Base-by-base conservation (phyloP, 2,329 filamentous ascomycete species). In the Paraphaeosphaeria minitans region DNA sequence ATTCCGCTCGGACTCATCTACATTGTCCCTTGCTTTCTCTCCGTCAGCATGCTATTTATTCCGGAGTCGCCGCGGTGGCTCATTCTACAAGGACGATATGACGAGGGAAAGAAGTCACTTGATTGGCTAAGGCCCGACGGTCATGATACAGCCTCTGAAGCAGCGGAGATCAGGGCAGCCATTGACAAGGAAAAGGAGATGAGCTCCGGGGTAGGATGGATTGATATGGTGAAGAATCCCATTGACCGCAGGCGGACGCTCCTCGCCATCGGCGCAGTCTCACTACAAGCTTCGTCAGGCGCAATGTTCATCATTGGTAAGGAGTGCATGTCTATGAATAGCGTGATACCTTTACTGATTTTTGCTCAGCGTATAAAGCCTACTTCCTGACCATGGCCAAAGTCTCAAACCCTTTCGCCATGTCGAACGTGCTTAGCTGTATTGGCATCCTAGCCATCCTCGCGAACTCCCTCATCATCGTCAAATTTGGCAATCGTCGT, bases 301-400 rank as follows among this genome's bases (percentile, higher is more conserved):
- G 66, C 74, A 39, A 77, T 77, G 74, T 77, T 76, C 61, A 75
- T 77, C 45, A 65, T 69, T 31, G 84, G 83, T 69, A 56, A 49
- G 62, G 41, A 79, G 80, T 24, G 10, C 22, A n/a, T 31, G 10
- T 31, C 27, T n/a, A 21, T 19, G 19, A 21, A 22, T 14, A 22
- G 7, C 6, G 33, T 22, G n/a, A 16, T 12, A 16, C 4, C 12
- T 14, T 43, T 29, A 56, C 47, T 56, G 33, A 58, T 42, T 37
- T 10, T 10, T n/a, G 10, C 10, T 7, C 41, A 73, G 72, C 70
- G 46, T 75, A 69, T 60, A 74, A 73, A 65, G 86, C 84, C 1
- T 87, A 87, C 70, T 87, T 87, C 77, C 85, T 87, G 68, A 79
- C 83, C 65, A 86, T 86, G 81, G 83, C 84, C 37, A 78, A 81